These are phyloP conservation scores for Cyanidioschyzon merolae DNA, from an alignment of 23 red algal species.

Conservation along the genomic window DNA sequence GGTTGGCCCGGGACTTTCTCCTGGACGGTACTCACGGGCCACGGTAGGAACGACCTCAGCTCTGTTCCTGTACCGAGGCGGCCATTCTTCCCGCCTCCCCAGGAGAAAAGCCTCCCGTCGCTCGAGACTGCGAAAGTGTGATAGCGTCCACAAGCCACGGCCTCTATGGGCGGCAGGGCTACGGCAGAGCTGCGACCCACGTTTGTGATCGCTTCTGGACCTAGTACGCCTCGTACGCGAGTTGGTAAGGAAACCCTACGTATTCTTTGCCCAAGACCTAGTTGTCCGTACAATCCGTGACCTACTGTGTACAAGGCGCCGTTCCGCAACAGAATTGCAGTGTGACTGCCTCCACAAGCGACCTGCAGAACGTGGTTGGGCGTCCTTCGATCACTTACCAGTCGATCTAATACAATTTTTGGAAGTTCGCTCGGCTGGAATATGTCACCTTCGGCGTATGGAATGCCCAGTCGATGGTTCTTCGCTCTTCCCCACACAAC, in stretches of 20 bases:
- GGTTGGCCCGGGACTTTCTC: conserved; percentile 64
- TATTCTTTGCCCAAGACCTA: conserved; percentile 51
- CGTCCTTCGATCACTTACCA: neutral
- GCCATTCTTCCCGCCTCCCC: conserved; percentile 98
- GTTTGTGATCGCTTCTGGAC: neutral
- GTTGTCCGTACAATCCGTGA: conserved; percentile 89
- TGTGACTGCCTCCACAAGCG: conserved; percentile 84
- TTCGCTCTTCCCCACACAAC: conserved; percentile 88
- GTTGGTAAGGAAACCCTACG: neutral
- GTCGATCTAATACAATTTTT: conserved; percentile 7
- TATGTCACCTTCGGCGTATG: conserved; percentile 39
- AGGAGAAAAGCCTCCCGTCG: conserved; percentile 61
- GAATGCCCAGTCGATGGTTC: conserved; percentile 82
- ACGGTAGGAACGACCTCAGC: conserved; percentile 7
- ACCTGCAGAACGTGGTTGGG: conserved; percentile 40
- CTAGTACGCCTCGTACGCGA: neutral
- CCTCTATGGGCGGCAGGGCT: conserved; percentile 9
- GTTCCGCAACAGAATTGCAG: conserved; percentile 45
- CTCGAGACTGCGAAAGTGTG: conserved; percentile 63
- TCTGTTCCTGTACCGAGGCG: conserved; percentile 35
- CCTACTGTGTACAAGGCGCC: conserved; percentile 60
- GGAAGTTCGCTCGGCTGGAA: conserved; percentile 38
- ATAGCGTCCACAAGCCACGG: conserved; percentile 73
- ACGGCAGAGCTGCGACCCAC: neutral
- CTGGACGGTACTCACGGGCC: conserved; percentile 37